Evolutionary conservation across 176 grass and related monocot genomes (phyloP), one percentile per base, ranked within the genome.

Genomic region (Paspalum notatum): DNA sequence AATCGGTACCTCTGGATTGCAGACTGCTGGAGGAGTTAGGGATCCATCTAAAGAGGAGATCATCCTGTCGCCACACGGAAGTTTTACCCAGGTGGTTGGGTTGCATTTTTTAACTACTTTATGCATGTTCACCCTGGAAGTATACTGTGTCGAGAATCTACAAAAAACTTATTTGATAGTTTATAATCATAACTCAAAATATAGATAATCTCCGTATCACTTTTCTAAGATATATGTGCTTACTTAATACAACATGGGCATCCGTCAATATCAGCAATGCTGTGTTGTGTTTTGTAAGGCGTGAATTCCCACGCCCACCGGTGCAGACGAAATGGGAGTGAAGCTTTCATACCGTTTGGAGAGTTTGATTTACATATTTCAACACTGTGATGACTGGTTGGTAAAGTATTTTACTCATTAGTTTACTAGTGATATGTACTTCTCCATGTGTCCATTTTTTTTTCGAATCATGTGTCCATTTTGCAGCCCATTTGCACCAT

Each of bases 11-110:
- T 40, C 54, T 57, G 41, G 69, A 80, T 75, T 83, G 53, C 53
- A 90, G 84, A 82, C 72, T 54, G 80, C 85, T 75, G 88, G 88
- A 46, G 74, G 88, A 54, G 49, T 90, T 60, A 87, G 88, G 68
- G 68, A 83, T 71, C 79, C 67, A 48, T 74, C 81, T 51, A 5
- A 90, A 52, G 88, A 90, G 47, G 84, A 90, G 76, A 83, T 67
- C 32, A n/a, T 42, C 16, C 43, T 74, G 46, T 90, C 88, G 52
- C 67, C 84, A 22, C 88, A 90, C 53, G 43, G 57, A 60, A 90
- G 88, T 50, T 90, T 90, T 69, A 87, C 88, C 48, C 11, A 74
- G 88, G 88, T 90, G 48, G 40, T 77, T 60, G 25, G 14, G 15
- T 41, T 17, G 71, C 56, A 51, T 61, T 77, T 68, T 77, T 16